Evolutionary conservation across 495 filamentous ascomycete genomes (phyloP), one percentile per base, ranked within the genome.

Genomic region (Penicillium angulare): DNA sequence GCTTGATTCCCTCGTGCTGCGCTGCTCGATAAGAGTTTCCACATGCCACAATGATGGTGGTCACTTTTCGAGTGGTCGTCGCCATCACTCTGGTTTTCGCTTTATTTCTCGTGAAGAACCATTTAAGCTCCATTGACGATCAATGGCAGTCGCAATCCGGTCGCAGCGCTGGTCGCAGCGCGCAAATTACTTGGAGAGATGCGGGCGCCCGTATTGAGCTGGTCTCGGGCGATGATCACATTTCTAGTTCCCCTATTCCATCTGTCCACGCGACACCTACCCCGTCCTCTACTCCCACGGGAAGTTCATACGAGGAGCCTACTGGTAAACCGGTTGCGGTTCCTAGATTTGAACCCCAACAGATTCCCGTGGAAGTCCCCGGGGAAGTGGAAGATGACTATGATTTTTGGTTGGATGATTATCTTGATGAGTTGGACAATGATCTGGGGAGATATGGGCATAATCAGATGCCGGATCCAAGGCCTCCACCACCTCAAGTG

Each of bases 161-260:
- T 24, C 18, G 34, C 29, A 22, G 12, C 32, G 12, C n/a, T 9
- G 20, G 48, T 20, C 23, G 26, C 5, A 29, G 22, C 5, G 27
- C 39, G 3, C 43, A 54, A 33, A 50, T 46, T 12, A 39, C 53
- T 8, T 21, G 55, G 16, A 36, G 52, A 16, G 42, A 52, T 22
- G 58, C 32, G 3, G 52, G 51, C 35, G 50, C 55, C 6, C 56
- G 56, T 52, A 64, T 64, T 49, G 61, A 64, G 58, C 58, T 61
- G 55, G 61, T 64, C 58, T 61, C 61, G 46, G 43, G 36, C 21
- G 17, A 21, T n/a, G 33, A 16, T 27, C 4, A 3, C 15, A 29
- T 26, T 1, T 41, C 50, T 5, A 48, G 45, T 2, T 18, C 36
- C 12, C 10, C 10, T 3, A 13, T 15, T 24, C 20, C 15, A 12